Evolutionary conservation across 139 green algal genomes (phyloP).

Genomic region (Picochlorum costavermella): DNA sequence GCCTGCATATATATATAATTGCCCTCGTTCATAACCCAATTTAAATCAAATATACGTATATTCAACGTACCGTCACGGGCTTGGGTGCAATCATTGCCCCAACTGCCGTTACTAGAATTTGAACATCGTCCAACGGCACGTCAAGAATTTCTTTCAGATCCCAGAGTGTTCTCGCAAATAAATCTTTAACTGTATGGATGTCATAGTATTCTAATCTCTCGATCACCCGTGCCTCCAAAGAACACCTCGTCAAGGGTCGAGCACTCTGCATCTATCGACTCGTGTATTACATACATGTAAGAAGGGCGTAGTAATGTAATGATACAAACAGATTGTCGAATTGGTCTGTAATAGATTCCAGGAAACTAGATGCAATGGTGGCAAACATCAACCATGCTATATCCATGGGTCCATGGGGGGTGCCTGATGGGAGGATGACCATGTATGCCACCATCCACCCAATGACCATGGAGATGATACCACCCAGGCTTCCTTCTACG

Average conservation of each 20-base stretch:
- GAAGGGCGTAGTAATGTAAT: slow-evolving; percentile 42
- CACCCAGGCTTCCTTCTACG: slow-evolving; percentile 56
- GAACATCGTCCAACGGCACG: slow-evolving; percentile 12
- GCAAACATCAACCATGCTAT: slow-evolving; percentile 26
- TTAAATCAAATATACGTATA: no score
- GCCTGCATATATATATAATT: no score
- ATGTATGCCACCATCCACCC: slow-evolving; percentile 31
- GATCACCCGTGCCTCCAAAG: slow-evolving; percentile 11
- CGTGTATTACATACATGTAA: slow-evolving; percentile 18
- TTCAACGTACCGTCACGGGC: slow-evolving; percentile 8
- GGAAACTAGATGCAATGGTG: slow-evolving; percentile 41
- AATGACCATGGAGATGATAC: slow-evolving; percentile 30
- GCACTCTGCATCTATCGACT: slow-evolving; percentile 6
- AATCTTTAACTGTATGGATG: slow-evolving; percentile 19
- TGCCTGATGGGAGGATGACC: slow-evolving; percentile 1
- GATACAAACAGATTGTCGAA: slow-evolving; percentile 76
- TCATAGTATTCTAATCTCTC: slow-evolving; percentile 18
- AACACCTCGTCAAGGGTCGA: slow-evolving; percentile 15
- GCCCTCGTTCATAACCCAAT: no score
- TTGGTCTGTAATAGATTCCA: slow-evolving; percentile 68
- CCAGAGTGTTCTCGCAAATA: slow-evolving; percentile 16
- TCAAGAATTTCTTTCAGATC: slow-evolving; percentile 44
- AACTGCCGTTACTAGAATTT: background rate
- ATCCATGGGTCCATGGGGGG: background rate
- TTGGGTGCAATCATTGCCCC: slow-evolving; percentile 10